Percentiles rank a stretch among this genome's conserved stretches.
Conservation (phyloP, 345 rosid genomes). For the Pistacia integerrima region DNA sequence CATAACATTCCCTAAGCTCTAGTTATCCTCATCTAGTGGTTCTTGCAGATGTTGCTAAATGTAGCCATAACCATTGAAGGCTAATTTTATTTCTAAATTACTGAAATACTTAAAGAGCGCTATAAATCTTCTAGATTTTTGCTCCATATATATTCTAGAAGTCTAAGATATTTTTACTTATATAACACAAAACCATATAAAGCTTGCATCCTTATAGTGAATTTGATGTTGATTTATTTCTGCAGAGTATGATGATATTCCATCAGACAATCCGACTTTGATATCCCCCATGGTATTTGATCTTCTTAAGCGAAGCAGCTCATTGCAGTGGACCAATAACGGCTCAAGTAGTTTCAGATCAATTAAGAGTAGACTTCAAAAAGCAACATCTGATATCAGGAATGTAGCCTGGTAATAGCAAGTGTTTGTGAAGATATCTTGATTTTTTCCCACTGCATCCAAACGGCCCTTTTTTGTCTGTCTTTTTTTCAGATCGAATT, state of each 20-base stretch:
- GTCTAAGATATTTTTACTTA: not conserved
- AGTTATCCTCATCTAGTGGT: not conserved
- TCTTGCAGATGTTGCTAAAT: not conserved
- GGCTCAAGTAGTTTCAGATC: conserved; percentile 65
- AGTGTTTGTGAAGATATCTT: not conserved
- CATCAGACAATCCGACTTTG: conserved; percentile 42
- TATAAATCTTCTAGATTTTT: not conserved
- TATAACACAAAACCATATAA: not conserved
- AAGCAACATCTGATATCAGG: conserved; percentile 76
- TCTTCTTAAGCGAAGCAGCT: conserved; percentile 67
- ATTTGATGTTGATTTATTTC: not conserved
- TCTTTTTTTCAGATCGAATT: not conserved
- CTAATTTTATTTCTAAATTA: not conserved
- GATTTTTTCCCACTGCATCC: too few relatives aligned
- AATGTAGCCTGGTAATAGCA: conserved; percentile 53
- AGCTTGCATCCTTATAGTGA: not conserved
- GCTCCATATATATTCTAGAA: not conserved
- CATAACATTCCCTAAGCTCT: not conserved
- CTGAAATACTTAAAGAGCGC: not conserved
- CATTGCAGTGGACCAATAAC: conserved; percentile 62
- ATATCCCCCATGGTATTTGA: conserved; percentile 55
- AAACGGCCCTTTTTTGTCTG: too few relatives aligned
- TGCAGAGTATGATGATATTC: conserved; percentile 73
- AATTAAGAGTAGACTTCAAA: conserved; percentile 77
- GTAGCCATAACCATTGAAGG: not conserved